A percentile compares a stretch with the other conserved stretches of the same genome.
Evolutionary conservation across 495 filamentous ascomycete species (phyloP).

Genomic region (Lineolata rhizophorae): DNA sequence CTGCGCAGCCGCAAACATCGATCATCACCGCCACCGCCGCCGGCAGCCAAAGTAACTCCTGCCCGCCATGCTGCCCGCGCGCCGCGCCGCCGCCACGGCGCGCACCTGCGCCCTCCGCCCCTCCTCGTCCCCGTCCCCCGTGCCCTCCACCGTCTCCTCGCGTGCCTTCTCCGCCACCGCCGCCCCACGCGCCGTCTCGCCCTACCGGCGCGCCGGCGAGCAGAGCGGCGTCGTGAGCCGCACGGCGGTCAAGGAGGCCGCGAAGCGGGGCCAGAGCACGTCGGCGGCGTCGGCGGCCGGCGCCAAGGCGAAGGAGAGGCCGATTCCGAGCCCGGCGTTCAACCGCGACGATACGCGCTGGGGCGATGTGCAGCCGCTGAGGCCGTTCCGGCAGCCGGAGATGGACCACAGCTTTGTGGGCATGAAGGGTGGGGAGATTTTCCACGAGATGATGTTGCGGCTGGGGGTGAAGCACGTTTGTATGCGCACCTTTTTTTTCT

Average conservation of each 20-base stretch:
- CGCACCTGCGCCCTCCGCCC: too few relatives aligned
- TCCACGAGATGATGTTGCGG: conserved; percentile 97
- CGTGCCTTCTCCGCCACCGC: conserved; percentile 12
- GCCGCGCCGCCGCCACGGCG: too few relatives aligned
- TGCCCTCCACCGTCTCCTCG: too few relatives aligned
- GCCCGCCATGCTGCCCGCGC: too few relatives aligned
- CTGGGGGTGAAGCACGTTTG: conserved; percentile 72
- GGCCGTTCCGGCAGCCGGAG: conserved; percentile 16
- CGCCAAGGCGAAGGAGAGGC: conserved; percentile 8
- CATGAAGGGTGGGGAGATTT: conserved; percentile 86
- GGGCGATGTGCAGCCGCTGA: conserved; percentile 16
- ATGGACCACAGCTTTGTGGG: conserved; percentile 54
- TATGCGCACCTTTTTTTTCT: conserved; percentile 9
- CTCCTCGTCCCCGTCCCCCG: too few relatives aligned
- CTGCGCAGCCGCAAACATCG: too few relatives aligned
- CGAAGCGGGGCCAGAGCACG: conserved; percentile 14
- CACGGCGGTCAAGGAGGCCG: conserved; percentile 6
- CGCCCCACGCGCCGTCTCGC: conserved; percentile 14
- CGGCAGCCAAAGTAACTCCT: too few relatives aligned
- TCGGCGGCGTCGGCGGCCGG: conserved; percentile 9
- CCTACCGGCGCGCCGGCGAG: conserved; percentile 11
- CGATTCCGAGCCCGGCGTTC: conserved; percentile 19
- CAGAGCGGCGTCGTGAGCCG: conserved; percentile 7
- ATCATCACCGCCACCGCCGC: too few relatives aligned
- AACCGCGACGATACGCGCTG: conserved; percentile 17